Evolutionary conservation across 306 rosid genomes (phyloP).

Genomic region (Astragalus membranaceus): DNA sequence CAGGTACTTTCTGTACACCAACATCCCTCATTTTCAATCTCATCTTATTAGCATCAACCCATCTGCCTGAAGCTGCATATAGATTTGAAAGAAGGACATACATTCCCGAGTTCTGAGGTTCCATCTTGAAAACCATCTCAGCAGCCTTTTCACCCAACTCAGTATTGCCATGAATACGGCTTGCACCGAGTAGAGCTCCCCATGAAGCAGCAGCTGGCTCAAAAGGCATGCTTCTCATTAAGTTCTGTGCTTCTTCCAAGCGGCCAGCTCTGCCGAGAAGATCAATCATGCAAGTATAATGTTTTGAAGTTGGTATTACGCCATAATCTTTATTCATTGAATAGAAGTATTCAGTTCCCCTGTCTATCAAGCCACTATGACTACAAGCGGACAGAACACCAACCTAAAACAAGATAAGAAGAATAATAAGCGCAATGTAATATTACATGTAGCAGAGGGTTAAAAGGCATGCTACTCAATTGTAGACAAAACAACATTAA

Average conservation of each 20-base stretch:
- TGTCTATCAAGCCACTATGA: conserved; percentile 64
- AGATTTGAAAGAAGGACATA: conserved; percentile 83
- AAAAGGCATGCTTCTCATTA: conserved; percentile 69
- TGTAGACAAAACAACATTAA: neutral
- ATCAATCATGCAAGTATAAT: conserved; percentile 77
- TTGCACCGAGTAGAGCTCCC: conserved; percentile 84
- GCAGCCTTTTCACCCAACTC: conserved; percentile 81
- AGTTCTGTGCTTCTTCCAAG: conserved; percentile 60
- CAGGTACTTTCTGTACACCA: conserved; percentile 74
- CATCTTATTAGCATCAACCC: conserved; percentile 71
- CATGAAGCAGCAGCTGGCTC: conserved; percentile 77
- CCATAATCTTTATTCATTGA: conserved; percentile 56
- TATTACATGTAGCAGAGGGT: neutral
- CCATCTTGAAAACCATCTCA: conserved; percentile 68
- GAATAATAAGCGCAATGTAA: neutral
- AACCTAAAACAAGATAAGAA: conserved; percentile 42
- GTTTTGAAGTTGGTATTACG: conserved; percentile 52
- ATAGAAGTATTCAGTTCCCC: conserved; percentile 57
- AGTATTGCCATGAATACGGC: conserved; percentile 75
- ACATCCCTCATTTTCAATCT: conserved; percentile 62
- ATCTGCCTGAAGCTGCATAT: conserved; percentile 87
- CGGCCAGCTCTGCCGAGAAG: conserved; percentile 88
- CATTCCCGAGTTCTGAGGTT: conserved; percentile 80
- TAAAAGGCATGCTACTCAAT: neutral
- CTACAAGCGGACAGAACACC: conserved; percentile 85